These are phyloP conservation scores for Phialophora expanda DNA, from an alignment of 2,329 filamentous ascomycete genomes.

Conservation along the genomic window DNA sequence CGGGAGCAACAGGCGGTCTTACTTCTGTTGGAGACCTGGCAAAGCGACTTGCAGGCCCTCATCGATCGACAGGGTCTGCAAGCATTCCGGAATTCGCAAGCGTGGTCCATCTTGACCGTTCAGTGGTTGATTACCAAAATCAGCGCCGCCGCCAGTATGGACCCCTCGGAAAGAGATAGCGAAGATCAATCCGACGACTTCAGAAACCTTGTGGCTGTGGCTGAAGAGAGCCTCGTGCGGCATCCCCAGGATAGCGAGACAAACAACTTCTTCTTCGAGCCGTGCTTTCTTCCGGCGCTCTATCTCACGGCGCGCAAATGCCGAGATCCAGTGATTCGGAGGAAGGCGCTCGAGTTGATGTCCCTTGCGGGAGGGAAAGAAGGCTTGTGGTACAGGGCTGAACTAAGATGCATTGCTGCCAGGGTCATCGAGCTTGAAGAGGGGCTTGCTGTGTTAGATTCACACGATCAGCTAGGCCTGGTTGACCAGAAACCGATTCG, in stretches of 20 bases:
- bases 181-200: slow-evolving; percentile 12
- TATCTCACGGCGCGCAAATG: slow-evolving; percentile 13
- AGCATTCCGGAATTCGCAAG: neutral
- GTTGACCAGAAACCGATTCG: neutral
- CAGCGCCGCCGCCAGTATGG: slow-evolving; percentile 10
- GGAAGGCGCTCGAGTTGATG: slow-evolving; percentile 18
- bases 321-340: slow-evolving; percentile 2
- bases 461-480: neutral
- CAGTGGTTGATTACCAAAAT: slow-evolving; percentile 10
- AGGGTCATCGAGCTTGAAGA: slow-evolving; percentile 17
- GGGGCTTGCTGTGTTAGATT: neutral
- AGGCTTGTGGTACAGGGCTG: slow-evolving; percentile 12
- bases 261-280: slow-evolving; percentile 6
- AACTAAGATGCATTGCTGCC: slow-evolving; percentile 8
- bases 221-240: slow-evolving; percentile 3
- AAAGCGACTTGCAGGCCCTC: neutral
- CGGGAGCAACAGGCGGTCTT: slow-evolving; percentile 4
- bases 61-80: neutral
- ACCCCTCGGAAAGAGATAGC: neutral
- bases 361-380: slow-evolving; percentile 9
- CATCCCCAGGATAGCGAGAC: neutral
- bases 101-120: neutral
- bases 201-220: neutral
- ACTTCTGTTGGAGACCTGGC: slow-evolving; percentile 7
- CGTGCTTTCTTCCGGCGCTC: slow-evolving; percentile 3